Base-by-base conservation (phyloP, 495 filamentous ascomycete genomes). In the Aspergillus taichungensis region DNA sequence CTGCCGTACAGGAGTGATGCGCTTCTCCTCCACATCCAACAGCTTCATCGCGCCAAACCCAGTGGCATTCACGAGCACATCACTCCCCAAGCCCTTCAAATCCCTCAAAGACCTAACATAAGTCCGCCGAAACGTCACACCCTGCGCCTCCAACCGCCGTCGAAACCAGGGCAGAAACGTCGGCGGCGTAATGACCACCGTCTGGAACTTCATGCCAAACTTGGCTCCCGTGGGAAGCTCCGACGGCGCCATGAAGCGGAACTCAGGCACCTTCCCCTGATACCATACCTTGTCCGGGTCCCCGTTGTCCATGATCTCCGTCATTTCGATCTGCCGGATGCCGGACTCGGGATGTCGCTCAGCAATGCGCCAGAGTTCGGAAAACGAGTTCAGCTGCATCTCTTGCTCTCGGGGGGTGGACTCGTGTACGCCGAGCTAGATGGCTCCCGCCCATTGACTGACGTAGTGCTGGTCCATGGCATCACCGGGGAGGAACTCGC, bases 401-500 rank as follows among this genome's bases (percentile, higher is more conserved):
- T 48, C 28, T 37, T 57, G 47, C 18, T 65, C 62, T 32, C 35
- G 45, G 0, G 54, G 47, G 5, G 47, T 39, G 8, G 54, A 51
- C 27, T 47, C 56, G 7, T 45, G 12, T 8, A 57, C 42, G 8
- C 52, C 53, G 8, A 54, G 39, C 48, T 51, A 60, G 30, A 50
- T 49, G 6, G 62, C 60, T 30, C 57, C 57, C 14, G 59, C 62
- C 55, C 53, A 59, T 3, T 53, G 60, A 50, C 49, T 58, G 18
- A 52, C 54, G 53, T 52, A 60, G 11, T 37, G 41, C 8, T 34
- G 34, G 3, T 8, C 18, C 18, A 24, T 24, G 18, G 18, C 41
- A 14, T 50, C 47, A 0, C 47, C 42, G 13, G 47, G 40, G 48
- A 64, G n/a, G 76, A 85, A 32, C 56, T 84, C 1, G 31, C 62